phyloP scores from a whole-genome alignment of 1,284 basidiomycete species.

The Malassezia nana region DNA sequence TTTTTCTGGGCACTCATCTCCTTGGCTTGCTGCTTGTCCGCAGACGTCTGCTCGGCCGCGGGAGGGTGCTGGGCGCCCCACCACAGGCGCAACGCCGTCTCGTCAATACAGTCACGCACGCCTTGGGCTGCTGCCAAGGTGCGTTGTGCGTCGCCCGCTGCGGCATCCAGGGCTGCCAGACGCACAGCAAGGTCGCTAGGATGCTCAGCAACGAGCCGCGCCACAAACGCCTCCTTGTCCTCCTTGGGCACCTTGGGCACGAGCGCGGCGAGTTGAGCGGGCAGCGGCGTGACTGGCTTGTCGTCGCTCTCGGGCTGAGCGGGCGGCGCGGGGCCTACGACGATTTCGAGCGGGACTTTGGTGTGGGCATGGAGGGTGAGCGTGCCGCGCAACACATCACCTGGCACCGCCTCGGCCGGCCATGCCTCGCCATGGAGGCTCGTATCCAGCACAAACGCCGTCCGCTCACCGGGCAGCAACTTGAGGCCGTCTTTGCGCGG shows the following conservation, averaged over 20 bases:
- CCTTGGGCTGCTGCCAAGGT: constrained; percentile 32
- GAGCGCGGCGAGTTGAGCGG: constrained; percentile 41
- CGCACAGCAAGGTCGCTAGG: constrained; percentile 39
- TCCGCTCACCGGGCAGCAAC: constrained; percentile 42
- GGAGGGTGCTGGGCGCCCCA: constrained; percentile 36
- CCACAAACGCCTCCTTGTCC: constrained; percentile 41
- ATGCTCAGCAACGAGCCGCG: constrained; percentile 36
- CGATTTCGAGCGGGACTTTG: constrained; percentile 34
- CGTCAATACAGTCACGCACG: constrained; percentile 32
- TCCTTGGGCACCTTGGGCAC: constrained; percentile 42
- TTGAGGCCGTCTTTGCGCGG: constrained; percentile 31
- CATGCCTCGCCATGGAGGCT: constrained; percentile 42
- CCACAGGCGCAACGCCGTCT: constrained; percentile 34
- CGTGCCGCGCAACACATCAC: constrained; percentile 45
- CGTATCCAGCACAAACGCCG: constrained; percentile 37
- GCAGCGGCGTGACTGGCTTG: constrained; percentile 21
- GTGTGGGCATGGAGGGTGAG: constrained; percentile 37
- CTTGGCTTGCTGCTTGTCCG: constrained; percentile 36
- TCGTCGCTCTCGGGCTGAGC: constrained; percentile 31
- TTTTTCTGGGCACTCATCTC: constrained; percentile 36
- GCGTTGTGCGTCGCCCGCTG: constrained; percentile 19
- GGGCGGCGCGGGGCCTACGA: constrained; percentile 38
- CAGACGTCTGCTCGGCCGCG: constrained; percentile 33
- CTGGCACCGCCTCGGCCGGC: constrained; percentile 43
- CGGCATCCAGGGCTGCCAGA: constrained; percentile 38